Evolutionary conservation across 23 red algal genomes (phyloP), one percentile per base, ranked within the genome.

Genomic region (Gracilaria caudata): DNA sequence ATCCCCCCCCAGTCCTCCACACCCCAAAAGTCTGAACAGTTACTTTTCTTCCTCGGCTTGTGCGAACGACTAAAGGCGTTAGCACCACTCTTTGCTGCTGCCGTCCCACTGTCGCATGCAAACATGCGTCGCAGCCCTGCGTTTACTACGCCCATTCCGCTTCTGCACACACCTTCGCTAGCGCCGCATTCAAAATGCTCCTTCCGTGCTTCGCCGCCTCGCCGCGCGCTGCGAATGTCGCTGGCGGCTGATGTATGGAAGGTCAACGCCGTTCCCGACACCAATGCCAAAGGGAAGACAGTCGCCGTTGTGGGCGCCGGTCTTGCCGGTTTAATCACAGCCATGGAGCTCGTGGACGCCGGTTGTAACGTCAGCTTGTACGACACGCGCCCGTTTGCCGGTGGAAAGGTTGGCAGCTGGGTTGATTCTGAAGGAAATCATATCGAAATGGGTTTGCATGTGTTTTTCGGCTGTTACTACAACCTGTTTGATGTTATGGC

Each of bases 381-480:
- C 87, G 95, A 98, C 70, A 65, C 63, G 33, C 88, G 95, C 39
- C 70, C 79, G 30, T 94, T 98, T 83, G 82, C 83, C 9, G 95
- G 95, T 33, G 95, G 95, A 21, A 98, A 98, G 84, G 95, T 98
- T 41, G 95, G 92, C 25, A 94, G 91, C 26, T 98, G 91, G 91
- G 51, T 84, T 0, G 95, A 98, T 56, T 51, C 17, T 26, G 83
- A 92, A 13, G 95, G 95, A 9, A 98, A 98, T 66, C 95, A 98
- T 49, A 98, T 98, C 23, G 95, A 98, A 66, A 98, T 98, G 95
- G 95, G 95, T 17, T 39, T 98, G 51, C 95, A 98, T 34, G 95
- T 98, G 11, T 98, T 98, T 35, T 98, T 98, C 61, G 95, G 95
- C 29, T 98, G 95, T 71, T 98, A 98, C 65, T 98, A 98, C 57